These are phyloP conservation scores for Talaromyces sp. DNA, from an alignment of 2,329 filamentous ascomycete species.

Conservation along the genomic window DNA sequence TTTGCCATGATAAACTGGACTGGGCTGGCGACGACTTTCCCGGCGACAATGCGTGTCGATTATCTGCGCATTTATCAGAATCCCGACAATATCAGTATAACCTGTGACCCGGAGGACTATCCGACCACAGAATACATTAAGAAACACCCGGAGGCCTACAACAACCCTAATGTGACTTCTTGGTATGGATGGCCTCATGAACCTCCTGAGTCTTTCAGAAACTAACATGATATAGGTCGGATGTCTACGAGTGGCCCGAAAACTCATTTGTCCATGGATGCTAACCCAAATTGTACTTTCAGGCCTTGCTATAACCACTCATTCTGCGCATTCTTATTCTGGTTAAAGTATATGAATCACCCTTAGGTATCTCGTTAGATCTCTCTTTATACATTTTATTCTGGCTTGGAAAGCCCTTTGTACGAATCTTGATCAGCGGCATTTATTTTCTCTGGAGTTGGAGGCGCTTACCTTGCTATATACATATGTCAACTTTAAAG, in stretches of 20 bases:
- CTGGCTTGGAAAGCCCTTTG: neutral
- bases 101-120: slow-evolving; percentile 63
- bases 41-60: slow-evolving; percentile 62
- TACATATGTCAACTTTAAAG: neutral
- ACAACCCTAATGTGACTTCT: slow-evolving; percentile 57
- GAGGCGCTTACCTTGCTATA: slow-evolving; percentile 3
- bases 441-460: slow-evolving; percentile 23
- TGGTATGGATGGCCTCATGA: slow-evolving; percentile 42
- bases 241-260: slow-evolving; percentile 55
- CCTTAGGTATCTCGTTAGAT: neutral
- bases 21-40: slow-evolving; percentile 50
- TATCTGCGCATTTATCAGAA: slow-evolving; percentile 68
- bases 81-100: slow-evolving; percentile 50
- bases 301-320: neutral
- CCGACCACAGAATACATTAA: slow-evolving; percentile 63
- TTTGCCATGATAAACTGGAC: slow-evolving; percentile 58
- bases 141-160: slow-evolving; percentile 55
- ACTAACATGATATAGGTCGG: slow-evolving; percentile 26
- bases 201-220: neutral
- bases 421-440: slow-evolving; percentile 17
- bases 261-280: slow-evolving; percentile 58
- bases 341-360: neutral
- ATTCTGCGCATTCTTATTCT: neutral
- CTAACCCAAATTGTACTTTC: slow-evolving; percentile 14
- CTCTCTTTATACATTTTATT: neutral